These are phyloP conservation scores for Hemerocallis citrina DNA, from an alignment of 106 monocot species.

Conservation along the genomic window DNA sequence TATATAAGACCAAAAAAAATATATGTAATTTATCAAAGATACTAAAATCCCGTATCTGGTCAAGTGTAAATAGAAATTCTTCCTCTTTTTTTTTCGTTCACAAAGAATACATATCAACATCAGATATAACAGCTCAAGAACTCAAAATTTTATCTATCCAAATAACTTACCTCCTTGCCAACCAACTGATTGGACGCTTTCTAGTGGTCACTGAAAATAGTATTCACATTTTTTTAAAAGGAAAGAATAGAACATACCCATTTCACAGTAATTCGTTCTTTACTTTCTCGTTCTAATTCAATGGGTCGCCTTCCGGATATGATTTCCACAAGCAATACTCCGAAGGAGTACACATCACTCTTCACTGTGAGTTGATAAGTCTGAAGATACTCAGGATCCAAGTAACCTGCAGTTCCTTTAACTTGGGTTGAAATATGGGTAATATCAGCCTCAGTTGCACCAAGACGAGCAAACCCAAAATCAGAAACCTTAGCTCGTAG, in stretches of 20 bases:
- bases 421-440: slow-evolving; percentile 78
- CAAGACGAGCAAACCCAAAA: slow-evolving; percentile 80
- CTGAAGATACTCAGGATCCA: slow-evolving; percentile 79
- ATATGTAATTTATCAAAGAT: too few relatives aligned
- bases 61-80: too few relatives aligned
- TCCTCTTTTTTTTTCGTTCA: too few relatives aligned
- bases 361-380: slow-evolving; percentile 79
- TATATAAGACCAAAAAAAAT: too few relatives aligned
- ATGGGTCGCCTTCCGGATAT: slow-evolving; percentile 58
- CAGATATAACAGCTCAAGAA: too few relatives aligned
- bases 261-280: slow-evolving; percentile 45
- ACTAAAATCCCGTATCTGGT: too few relatives aligned
- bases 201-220: too few relatives aligned
- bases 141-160: too few relatives aligned
- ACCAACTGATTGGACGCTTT: too few relatives aligned
- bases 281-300: slow-evolving; percentile 43
- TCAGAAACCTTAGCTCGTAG: slow-evolving; percentile 83
- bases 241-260: slow-evolving; percentile 40
- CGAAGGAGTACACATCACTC: slow-evolving; percentile 89
- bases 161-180: too few relatives aligned
- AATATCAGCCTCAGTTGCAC: slow-evolving; percentile 23
- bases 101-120: too few relatives aligned
- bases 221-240: too few relatives aligned
- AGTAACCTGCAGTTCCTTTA: slow-evolving; percentile 86
- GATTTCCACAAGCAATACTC: slow-evolving; percentile 67